A percentile compares a stretch with the other conserved stretches of the same genome.
Evolutionary conservation across 306 rosid species (phyloP).

Genomic region (Dryas octopetala): DNA sequence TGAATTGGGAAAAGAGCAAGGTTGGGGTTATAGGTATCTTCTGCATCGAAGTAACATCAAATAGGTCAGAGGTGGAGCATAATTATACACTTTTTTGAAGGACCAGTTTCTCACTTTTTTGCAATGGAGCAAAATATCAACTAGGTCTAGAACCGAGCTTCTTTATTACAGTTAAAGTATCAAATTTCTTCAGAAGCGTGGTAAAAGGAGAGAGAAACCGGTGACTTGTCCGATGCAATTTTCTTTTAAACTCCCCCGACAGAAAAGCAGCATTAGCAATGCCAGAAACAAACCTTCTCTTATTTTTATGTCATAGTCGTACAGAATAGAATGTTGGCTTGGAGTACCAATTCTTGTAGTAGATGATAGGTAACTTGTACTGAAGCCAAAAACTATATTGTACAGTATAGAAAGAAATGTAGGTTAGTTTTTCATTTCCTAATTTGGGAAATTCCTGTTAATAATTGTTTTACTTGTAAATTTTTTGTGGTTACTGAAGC

Average conservation of each 20-base stretch:
- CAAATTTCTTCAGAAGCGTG: neutral
- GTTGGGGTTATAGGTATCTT: conserved; percentile 72
- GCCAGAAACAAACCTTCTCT: neutral
- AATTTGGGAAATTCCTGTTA: neutral
- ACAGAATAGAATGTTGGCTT: neutral
- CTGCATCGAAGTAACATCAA: conserved; percentile 65
- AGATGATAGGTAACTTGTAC: neutral
- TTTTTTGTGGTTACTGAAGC: neutral
- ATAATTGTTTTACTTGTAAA: neutral
- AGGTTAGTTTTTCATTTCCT: neutral
- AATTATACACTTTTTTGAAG: neutral
- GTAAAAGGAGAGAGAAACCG: neutral
- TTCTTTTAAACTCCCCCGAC: neutral
- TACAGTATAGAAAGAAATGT: neutral
- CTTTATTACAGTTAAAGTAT: conserved; percentile 4
- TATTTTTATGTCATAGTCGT: neutral
- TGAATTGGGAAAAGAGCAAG: conserved; percentile 56
- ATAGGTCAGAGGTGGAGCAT: conserved; percentile 16
- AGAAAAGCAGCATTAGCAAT: neutral
- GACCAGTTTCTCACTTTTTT: neutral
- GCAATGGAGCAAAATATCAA: neutral
- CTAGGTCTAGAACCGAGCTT: neutral
- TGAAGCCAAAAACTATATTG: neutral
- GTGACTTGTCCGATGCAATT: neutral
- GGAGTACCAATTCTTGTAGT: neutral